Conservation (phyloP, 1,284 basidiomycete genomes). For the Ceratobasidium sp. region DNA sequence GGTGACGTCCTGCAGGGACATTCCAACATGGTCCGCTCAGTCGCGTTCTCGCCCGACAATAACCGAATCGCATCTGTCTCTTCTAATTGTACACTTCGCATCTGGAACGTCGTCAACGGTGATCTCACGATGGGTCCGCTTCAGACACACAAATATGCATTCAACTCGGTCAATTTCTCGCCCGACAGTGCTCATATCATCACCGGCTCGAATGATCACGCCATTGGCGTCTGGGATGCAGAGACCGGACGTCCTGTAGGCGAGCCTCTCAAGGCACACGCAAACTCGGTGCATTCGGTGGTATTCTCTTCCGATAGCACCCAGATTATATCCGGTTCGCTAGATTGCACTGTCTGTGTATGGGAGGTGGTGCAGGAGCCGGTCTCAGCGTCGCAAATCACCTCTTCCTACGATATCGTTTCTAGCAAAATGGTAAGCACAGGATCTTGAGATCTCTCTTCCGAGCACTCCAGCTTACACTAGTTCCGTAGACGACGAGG, state of each 20-base stretch:
- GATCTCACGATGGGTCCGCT: not conserved
- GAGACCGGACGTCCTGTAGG: not conserved
- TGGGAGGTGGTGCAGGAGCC: constrained; percentile 1
- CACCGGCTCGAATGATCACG: constrained; percentile 29
- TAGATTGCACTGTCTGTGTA: not conserved
- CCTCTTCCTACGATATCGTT: too few species aligned
- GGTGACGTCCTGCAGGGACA: too few species aligned
- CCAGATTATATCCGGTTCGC: not conserved
- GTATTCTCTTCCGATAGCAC: constrained; percentile 5
- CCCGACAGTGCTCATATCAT: constrained; percentile 17
- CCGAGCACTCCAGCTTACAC: too few species aligned
- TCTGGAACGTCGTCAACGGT: too few species aligned
- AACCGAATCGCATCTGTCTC: too few species aligned
- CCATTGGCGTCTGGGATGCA: constrained; percentile 37
- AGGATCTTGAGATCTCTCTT: too few species aligned
- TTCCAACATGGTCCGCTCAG: too few species aligned
- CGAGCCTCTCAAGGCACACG: not conserved
- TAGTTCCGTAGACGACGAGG: constrained; percentile 41
- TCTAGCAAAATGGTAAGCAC: too few species aligned
- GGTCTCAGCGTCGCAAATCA: too few species aligned
- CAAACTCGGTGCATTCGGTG: not conserved
- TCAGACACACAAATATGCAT: too few species aligned
- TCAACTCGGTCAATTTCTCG: constrained; percentile 33
- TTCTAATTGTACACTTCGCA: too few species aligned
- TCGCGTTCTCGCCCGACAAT: too few species aligned